Evolutionary conservation across 352 stramenopile genomes (phyloP).

Genomic region (Pythium vanterpoolii): DNA sequence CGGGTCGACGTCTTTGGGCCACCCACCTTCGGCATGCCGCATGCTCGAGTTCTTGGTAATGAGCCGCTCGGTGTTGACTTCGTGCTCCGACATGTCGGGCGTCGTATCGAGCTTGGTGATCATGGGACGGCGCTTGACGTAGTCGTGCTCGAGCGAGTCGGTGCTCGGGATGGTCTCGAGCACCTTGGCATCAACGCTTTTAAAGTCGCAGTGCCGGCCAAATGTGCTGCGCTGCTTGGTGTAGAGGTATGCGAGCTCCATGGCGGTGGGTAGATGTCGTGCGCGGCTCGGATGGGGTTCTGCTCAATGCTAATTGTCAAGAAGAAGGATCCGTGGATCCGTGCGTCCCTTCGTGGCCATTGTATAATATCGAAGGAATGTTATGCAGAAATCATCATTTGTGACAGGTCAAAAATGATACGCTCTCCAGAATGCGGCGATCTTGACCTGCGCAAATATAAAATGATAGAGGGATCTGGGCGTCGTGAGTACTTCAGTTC

Average conservation of each 20-base stretch:
- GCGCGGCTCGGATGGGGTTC: background rate
- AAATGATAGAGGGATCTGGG: background rate
- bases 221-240: conserved; percentile 92
- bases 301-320: background rate
- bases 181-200: conserved; percentile 86
- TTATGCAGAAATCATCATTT: background rate
- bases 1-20: conserved; percentile 97
- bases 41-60: conserved; percentile 93
- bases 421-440: background rate
- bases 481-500: no score
- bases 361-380: background rate
- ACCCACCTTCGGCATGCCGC: conserved; percentile 94
- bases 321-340: background rate
- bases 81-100: conserved; percentile 89
- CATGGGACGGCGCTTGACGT: conserved; percentile 86
- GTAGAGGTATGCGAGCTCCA: conserved; percentile 90
- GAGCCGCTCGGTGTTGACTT: conserved; percentile 93
- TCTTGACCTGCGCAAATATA: background rate
- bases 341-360: background rate
- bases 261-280: no score
- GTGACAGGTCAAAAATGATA: background rate
- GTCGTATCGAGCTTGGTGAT: conserved; percentile 87
- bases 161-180: conserved; percentile 88
- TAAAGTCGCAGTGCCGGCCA: conserved; percentile 91
- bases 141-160: conserved; percentile 87